Base-by-base conservation (phyloP, 495 filamentous ascomycete genomes). In the Neurospora sp. region DNA sequence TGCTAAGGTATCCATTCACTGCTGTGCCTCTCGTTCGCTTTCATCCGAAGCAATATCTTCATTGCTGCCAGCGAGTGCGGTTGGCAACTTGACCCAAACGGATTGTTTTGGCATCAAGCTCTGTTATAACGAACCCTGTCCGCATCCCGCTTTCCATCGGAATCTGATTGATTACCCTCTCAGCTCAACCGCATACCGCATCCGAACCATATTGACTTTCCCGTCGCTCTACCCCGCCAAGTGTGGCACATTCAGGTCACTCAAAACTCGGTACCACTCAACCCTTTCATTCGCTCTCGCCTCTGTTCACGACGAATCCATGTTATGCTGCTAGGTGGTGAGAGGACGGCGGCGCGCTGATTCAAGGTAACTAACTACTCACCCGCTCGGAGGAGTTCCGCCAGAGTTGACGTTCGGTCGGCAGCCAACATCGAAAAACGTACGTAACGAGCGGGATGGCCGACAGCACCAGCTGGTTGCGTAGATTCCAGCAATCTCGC, bases 391-490 rank as follows among this genome's bases (percentile, higher is more conserved):
- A 65, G 6, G 22, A 35, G 27, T 65, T 65, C 14, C 27, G 53
- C 14, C 27, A 35, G 53, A 65, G 6, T 65, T 17, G 17, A 61
- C 53, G 22, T 61, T 17, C 27, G 53, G 53, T 65, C 27, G 14
- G 53, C 53, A 65, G 14, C 14, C 53, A 35, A 65, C 27, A 35
- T 35, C 22, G 1, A 16, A 61, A 59, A 61, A 8, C 27, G 16
- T 65, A 5, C 41, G 7, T 59, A 20, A 42, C 42, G 40, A 48
- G 17, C 38, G 48, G 59, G 68, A 82, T 82, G 81, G 20, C 79
- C 6, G 81, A 81, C 61, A 74, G 53, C 53, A 65, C 77, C n/a
- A 44, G 75, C 73, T 78, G 78, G 74, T 40, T 82, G 17, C 77
- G 72, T 31, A 69, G 77, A 68, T 70, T 81, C 16, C 74, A 76